A percentile compares a stretch with the other conserved stretches of the same genome.
phyloP scores from a whole-genome alignment of 1,284 basidiomycete species.

The Ceratobasidium sp. region DNA sequence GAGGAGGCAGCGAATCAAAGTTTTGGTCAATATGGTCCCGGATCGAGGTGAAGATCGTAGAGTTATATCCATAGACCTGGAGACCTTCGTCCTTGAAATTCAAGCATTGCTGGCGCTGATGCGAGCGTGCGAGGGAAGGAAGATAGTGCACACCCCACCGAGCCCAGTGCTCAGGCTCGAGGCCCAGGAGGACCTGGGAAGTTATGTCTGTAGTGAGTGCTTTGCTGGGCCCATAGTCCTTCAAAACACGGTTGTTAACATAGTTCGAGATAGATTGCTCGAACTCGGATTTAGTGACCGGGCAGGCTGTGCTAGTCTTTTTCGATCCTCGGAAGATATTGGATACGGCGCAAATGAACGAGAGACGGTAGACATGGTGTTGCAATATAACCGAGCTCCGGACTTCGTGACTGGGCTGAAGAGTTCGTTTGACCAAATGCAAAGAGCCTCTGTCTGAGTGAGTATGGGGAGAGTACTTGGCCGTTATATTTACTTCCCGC shows the following conservation, averaged over 20 bases:
- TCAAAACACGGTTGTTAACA: slow-evolving; percentile 3
- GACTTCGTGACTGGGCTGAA: slow-evolving; percentile 15
- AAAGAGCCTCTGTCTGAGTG: slow-evolving; percentile 9
- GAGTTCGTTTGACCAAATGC: not conserved
- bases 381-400: slow-evolving; percentile 14
- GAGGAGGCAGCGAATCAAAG: slow-evolving; percentile 45
- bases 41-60: slow-evolving; percentile 39
- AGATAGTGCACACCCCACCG: slow-evolving; percentile 44
- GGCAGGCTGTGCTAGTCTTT: not conserved
- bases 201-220: slow-evolving; percentile 43
- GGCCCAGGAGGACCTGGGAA: slow-evolving; percentile 42
- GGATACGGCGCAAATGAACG: slow-evolving; percentile 35
- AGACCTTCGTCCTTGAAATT: slow-evolving; percentile 45
- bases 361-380: slow-evolving; percentile 41
- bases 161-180: slow-evolving; percentile 36
- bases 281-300: not conserved
- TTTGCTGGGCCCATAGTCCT: slow-evolving; percentile 27
- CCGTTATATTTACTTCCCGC: slow-evolving; percentile 37
- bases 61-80: slow-evolving; percentile 43
- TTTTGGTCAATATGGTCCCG: slow-evolving; percentile 44
- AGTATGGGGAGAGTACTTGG: slow-evolving; percentile 38
- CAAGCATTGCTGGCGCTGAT: slow-evolving; percentile 45
- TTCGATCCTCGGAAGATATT: slow-evolving; percentile 15
- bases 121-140: slow-evolving; percentile 44
- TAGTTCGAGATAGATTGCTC: slow-evolving; percentile 2